phyloP scores from a whole-genome alignment of 345 rosid genomes.

The Abelmoschus esculentus region DNA sequence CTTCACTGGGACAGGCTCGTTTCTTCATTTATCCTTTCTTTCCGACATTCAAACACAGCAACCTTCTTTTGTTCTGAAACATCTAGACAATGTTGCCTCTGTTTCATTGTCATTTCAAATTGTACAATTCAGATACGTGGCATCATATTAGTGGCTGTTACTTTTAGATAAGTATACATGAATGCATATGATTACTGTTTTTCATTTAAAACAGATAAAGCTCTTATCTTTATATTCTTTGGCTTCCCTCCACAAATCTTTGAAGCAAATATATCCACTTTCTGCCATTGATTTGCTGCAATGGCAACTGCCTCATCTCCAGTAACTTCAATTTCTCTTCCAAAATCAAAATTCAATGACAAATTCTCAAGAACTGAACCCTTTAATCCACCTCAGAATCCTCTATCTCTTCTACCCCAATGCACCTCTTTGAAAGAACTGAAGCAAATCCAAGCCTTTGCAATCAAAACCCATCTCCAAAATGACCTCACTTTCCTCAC shows the following conservation, averaged over 20 bases:
- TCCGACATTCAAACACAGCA: neutral
- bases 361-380: neutral
- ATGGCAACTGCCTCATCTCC: conserved; percentile 39
- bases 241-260: conserved; percentile 6
- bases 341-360: conserved; percentile 15
- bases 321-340: conserved; percentile 14
- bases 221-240: conserved; percentile 5
- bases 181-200: neutral
- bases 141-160: neutral
- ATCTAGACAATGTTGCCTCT: conserved; percentile 1
- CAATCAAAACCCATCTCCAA: conserved; percentile 55
- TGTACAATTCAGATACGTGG: neutral
- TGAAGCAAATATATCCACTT: neutral
- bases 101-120: conserved; percentile 12
- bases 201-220: neutral
- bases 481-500: conserved; percentile 35
- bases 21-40: neutral
- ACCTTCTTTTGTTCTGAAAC: conserved; percentile 10
- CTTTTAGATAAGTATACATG: neutral
- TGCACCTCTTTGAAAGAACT: conserved; percentile 47
- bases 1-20: neutral
- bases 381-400: conserved; percentile 16
- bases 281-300: neutral
- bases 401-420: conserved; percentile 36
- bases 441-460: conserved; percentile 62